Evolutionary conservation across 495 filamentous ascomycete genomes (phyloP).

Genomic region (Hypoxylon fuscum): DNA sequence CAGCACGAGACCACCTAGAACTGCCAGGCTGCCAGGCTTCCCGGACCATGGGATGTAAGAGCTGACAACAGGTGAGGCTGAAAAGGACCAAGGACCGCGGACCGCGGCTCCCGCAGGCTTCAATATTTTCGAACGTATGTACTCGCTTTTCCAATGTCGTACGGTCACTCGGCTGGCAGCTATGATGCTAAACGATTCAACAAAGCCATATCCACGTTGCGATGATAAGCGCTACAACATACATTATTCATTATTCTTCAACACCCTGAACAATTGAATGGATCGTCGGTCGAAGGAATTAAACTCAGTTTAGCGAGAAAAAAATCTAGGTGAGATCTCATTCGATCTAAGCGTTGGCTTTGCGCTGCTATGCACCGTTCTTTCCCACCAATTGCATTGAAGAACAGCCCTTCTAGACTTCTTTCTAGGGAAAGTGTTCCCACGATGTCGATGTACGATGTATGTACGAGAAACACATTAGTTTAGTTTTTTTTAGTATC

Average conservation of each 20-base stretch:
- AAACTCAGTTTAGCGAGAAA: slow-evolving; percentile 4
- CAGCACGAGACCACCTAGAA: slow-evolving; percentile 22
- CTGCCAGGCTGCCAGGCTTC: slow-evolving; percentile 11
- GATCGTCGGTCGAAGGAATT: slow-evolving; percentile 15
- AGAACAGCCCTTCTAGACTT: slow-evolving; percentile 32
- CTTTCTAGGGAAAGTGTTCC: slow-evolving; percentile 28
- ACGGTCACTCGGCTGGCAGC: background rate
- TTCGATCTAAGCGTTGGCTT: slow-evolving; percentile 25
- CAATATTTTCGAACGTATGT: slow-evolving; percentile 1
- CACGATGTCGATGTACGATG: slow-evolving; percentile 13
- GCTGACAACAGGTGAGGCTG: slow-evolving; percentile 30
- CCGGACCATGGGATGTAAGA: slow-evolving; percentile 13
- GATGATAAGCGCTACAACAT: background rate
- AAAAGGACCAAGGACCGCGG: slow-evolving; percentile 22
- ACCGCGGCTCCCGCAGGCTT: slow-evolving; percentile 5
- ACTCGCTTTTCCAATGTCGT: slow-evolving; percentile 2
- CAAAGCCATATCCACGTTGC: no score
- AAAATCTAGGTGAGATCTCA: slow-evolving; percentile 17
- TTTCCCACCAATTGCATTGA: slow-evolving; percentile 16
- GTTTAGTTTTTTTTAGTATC: slow-evolving; percentile 17
- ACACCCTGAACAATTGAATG: background rate
- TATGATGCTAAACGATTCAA: background rate
- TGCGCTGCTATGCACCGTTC: slow-evolving; percentile 8
- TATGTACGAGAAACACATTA: slow-evolving; percentile 7
- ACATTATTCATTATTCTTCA: no score